phyloP scores from a whole-genome alignment of 148 eudicot genomes.

The Fallopia convolvulus region DNA sequence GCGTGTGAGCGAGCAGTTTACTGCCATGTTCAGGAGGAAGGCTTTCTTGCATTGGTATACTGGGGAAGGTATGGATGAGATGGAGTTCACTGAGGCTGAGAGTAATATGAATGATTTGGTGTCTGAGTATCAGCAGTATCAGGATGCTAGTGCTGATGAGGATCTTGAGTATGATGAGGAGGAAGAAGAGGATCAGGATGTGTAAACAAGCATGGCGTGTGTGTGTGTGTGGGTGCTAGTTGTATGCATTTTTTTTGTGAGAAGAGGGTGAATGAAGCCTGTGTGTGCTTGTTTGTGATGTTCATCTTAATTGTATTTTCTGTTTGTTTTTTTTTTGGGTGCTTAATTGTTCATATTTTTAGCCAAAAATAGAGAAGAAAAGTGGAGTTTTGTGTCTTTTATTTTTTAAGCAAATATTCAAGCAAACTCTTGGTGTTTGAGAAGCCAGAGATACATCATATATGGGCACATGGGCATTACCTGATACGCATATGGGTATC shows the following conservation, averaged over 20 bases:
- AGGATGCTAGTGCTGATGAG: slow-evolving; percentile 34
- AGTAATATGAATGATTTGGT: slow-evolving; percentile 27
- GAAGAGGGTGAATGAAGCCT: neutral
- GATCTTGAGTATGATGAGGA: slow-evolving; percentile 31
- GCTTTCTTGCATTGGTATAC: too few species aligned
- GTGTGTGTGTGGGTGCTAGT: neutral
- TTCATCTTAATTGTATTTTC: neutral
- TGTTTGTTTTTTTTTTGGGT: neutral
- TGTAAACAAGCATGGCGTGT: slow-evolving; percentile 8
- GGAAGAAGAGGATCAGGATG: slow-evolving; percentile 21
- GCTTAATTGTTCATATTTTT: neutral
- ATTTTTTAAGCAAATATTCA: neutral
- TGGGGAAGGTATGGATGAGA: too few species aligned
- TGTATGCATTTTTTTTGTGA: neutral
- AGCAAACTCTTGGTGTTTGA: neutral
- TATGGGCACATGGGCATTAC: neutral
- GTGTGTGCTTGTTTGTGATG: neutral
- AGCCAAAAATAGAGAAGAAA: neutral
- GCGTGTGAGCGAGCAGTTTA: slow-evolving; percentile 37
- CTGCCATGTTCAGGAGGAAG: slow-evolving; percentile 16
- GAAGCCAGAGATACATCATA: neutral
- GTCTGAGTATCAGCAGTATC: slow-evolving; percentile 34
- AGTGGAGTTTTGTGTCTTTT: neutral
- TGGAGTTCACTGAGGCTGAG: too few species aligned
- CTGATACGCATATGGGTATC: too few species aligned